Percentiles rank a stretch among this genome's conserved stretches.
These are phyloP conservation scores for Grosmannia penicillata DNA, from an alignment of 2,329 filamentous ascomycete species.

Conservation along the genomic window DNA sequence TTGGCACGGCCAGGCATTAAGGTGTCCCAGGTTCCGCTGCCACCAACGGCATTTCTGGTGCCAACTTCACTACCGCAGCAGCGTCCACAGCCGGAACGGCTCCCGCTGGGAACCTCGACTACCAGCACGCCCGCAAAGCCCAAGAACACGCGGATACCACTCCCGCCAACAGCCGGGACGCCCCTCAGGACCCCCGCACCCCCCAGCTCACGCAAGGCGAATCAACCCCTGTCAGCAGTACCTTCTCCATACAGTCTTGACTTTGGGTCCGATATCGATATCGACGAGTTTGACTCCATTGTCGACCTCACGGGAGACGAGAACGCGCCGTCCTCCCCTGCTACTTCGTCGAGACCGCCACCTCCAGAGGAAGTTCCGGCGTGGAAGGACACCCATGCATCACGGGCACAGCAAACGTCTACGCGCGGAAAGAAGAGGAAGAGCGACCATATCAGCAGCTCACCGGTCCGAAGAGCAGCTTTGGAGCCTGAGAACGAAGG, in stretches of 20 bases:
- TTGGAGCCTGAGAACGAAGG: not conserved
- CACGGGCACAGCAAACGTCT: slow-evolving; percentile 21
- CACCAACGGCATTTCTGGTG: not conserved
- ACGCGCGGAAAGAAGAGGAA: slow-evolving; percentile 36
- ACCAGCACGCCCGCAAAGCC: not conserved
- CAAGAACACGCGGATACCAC: too few relatives aligned
- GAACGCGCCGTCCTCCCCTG: slow-evolving; percentile 9
- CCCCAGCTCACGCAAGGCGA: not conserved
- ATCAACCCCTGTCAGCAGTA: slow-evolving; percentile 9
- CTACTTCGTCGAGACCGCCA: not conserved
- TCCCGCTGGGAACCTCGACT: too few relatives aligned
- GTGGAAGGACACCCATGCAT: slow-evolving; percentile 28
- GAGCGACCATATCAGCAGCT: slow-evolving; percentile 25
- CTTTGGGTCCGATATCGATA: slow-evolving; percentile 13
- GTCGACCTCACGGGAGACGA: slow-evolving; percentile 20
- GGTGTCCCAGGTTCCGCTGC: not conserved
- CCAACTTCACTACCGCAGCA: not conserved
- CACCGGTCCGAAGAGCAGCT: slow-evolving; percentile 2
- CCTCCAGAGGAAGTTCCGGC: slow-evolving; percentile 20
- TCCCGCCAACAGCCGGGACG: too few relatives aligned
- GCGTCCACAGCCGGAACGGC: too few relatives aligned
- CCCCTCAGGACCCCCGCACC: not conserved
- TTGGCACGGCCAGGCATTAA: not conserved
- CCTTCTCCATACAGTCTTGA: slow-evolving; percentile 15
- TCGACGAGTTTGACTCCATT: slow-evolving; percentile 14